Conservation (phyloP, 495 filamentous ascomycete species). For the Sabuloglossum arenarium region DNA sequence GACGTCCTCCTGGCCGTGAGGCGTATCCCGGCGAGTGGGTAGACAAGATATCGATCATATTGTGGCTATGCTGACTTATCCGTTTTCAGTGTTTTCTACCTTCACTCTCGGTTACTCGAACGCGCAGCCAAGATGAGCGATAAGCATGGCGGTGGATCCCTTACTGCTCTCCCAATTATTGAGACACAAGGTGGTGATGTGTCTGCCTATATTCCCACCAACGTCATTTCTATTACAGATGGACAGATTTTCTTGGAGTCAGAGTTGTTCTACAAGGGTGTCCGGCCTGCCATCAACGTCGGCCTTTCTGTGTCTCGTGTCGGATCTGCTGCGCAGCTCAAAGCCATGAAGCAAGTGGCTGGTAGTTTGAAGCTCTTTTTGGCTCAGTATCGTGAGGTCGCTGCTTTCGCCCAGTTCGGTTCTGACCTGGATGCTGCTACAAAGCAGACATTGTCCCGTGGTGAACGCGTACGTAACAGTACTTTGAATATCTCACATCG, state of each 20-base stretch:
- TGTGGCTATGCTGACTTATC: neutral
- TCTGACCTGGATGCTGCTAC: slow-evolving; percentile 97
- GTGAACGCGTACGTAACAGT: slow-evolving; percentile 64
- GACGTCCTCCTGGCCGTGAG: slow-evolving; percentile 98
- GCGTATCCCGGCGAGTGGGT: slow-evolving; percentile 89
- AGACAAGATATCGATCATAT: neutral
- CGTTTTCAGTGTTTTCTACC: slow-evolving; percentile 68
- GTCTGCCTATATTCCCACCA: slow-evolving; percentile 99
- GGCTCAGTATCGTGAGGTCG: slow-evolving; percentile 99
- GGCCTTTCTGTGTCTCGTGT: slow-evolving; percentile 99
- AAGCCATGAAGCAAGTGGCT: slow-evolving; percentile 99
- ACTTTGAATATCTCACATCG: neutral
- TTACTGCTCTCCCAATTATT: slow-evolving; percentile 95
- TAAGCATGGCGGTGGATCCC: slow-evolving; percentile 85
- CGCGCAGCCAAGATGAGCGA: slow-evolving; percentile 98
- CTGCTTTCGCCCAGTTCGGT: slow-evolving; percentile 99
- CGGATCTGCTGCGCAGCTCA: slow-evolving; percentile 97
- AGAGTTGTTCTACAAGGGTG: slow-evolving; percentile 99
- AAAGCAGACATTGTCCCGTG: slow-evolving; percentile 96
- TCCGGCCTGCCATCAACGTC: slow-evolving; percentile 99
- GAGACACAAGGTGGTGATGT: slow-evolving; percentile 99
- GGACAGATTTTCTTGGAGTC: slow-evolving; percentile 99
- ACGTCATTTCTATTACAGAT: slow-evolving; percentile 99
- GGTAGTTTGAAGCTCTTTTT: slow-evolving; percentile 99
- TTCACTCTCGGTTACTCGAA: slow-evolving; percentile 98